Conservation (phyloP, 768 basidiomycete genomes). For the Russula abietina region DNA sequence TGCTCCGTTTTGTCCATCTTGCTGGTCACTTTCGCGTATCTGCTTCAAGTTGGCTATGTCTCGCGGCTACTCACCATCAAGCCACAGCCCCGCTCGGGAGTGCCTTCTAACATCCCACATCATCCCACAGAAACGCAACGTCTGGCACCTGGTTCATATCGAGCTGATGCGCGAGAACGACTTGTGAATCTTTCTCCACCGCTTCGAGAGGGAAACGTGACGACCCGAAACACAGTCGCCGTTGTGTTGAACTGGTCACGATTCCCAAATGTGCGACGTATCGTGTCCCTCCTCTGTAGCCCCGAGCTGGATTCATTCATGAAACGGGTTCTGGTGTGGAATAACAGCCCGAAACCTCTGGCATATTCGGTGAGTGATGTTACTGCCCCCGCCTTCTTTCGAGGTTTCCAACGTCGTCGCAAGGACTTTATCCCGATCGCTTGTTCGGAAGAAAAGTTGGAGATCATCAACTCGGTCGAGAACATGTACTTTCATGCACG, state of each 20-base stretch:
- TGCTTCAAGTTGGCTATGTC: background rate
- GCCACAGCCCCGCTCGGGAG: background rate
- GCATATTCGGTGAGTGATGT: slow-evolving; percentile 37
- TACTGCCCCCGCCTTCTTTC: background rate
- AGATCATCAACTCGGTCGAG: slow-evolving; percentile 49
- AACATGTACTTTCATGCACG: slow-evolving; percentile 61
- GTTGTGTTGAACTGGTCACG: slow-evolving; percentile 66
- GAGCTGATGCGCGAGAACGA: background rate
- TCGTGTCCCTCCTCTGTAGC: slow-evolving; percentile 47
- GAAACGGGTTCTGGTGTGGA: slow-evolving; percentile 52
- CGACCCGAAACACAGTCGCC: slow-evolving; percentile 30
- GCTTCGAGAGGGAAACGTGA: background rate
- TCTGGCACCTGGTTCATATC: slow-evolving; percentile 9
- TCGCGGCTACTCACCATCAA: background rate
- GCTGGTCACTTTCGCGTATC: background rate
- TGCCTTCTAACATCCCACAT: background rate
- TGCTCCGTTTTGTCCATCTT: background rate
- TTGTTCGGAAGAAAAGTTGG: slow-evolving; percentile 42
- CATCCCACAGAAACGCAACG: background rate
- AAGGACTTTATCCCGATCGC: slow-evolving; percentile 26
- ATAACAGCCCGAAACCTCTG: slow-evolving; percentile 47
- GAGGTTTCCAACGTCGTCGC: slow-evolving; percentile 34
- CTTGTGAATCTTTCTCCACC: background rate
- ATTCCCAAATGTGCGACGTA: slow-evolving; percentile 52
- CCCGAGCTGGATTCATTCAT: slow-evolving; percentile 42